Evolutionary conservation across 495 filamentous ascomycete species (phyloP), one percentile per base, ranked within the genome.

Genomic region (Podospora pseudocomata): DNA sequence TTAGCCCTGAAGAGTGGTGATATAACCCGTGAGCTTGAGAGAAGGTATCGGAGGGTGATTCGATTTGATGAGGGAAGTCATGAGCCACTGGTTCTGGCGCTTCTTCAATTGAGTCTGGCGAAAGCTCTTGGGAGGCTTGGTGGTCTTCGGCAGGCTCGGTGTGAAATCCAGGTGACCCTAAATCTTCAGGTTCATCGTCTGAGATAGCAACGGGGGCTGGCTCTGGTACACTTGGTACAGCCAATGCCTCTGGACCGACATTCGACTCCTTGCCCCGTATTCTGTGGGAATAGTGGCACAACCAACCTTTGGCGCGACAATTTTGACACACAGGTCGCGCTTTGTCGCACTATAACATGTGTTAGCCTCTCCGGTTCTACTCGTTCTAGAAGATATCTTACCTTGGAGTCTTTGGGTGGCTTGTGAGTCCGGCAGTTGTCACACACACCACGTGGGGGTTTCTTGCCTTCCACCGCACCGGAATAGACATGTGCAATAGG

Each of bases 261-360:
- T 58, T 61, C 26, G 44, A 64, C 49, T 66, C 65, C 44, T 64
- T 68, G 56, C 32, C 65, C 3, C 66, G 34, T 65, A 71, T 67
- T 44, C 63, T 67, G 6, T 71, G 67, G 7, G 76, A 63, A 64
- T 84, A 84, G 54, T 76, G 28, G 59, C 81, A 84, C 19, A 68
- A 62, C 5, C 70, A 60, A 0, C 71, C 74, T 2, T 72, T 63
- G 1, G 70, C 67, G 59, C 72, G 18, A 62, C 81, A 84, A 27
- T 74, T 65, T 16, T 75, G 73, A 69, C 81, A 84, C 15, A 64
- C 71, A 20, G 81, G 81, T 63, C 76, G 76, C 18, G 70, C 72
- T 58, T 80, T 81, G 23, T 79, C 77, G 66, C 81, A 84, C 79
- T 83, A 34, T 5, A 60, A 2, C n/a, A 13, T 28, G 15, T 70